Evolutionary conservation across 1,139 yeast genomes (phyloP).

Genomic region (Debaryomycetaceae sp.): DNA sequence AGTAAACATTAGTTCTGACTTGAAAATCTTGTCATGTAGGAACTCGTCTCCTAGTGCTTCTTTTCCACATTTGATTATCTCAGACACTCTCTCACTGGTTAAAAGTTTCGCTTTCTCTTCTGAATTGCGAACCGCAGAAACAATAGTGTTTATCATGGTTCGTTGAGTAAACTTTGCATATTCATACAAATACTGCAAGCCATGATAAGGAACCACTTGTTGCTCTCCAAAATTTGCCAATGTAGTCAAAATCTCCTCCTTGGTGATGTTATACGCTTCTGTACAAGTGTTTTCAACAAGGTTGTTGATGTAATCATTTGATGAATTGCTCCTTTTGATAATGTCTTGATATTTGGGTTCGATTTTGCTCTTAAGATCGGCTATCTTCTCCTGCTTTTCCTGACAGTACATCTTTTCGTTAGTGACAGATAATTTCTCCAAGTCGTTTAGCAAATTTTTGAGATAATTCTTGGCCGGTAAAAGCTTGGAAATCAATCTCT

Average conservation of each 20-base stretch:
- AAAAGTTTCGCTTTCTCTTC: constrained; percentile 65
- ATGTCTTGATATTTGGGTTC: constrained; percentile 63
- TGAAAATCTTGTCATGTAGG: constrained; percentile 63
- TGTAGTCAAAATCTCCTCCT: constrained; percentile 48
- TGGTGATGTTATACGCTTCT: constrained; percentile 60
- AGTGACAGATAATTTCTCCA: constrained; percentile 54
- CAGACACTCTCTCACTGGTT: constrained; percentile 58
- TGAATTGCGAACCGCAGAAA: constrained; percentile 58
- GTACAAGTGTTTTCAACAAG: constrained; percentile 61
- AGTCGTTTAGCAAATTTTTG: constrained; percentile 63
- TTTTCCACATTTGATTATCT: constrained; percentile 64
- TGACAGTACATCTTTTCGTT: constrained; percentile 56
- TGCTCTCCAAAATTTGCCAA: constrained; percentile 56
- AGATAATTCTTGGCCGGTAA: constrained; percentile 90
- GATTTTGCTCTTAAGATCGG: constrained; percentile 47
- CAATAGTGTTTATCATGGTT: constrained; percentile 60
- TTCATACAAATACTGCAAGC: constrained; percentile 62
- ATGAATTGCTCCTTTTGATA: constrained; percentile 47
- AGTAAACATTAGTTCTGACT: constrained; percentile 80
- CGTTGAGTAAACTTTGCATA: constrained; percentile 71
- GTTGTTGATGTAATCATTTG: constrained; percentile 58
- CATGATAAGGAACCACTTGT: constrained; percentile 55
- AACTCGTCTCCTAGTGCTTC: constrained; percentile 55
- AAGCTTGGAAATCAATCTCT: constrained; percentile 82
- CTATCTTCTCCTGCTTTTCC: constrained; percentile 43